These are phyloP conservation scores for Aplosporella prunicola DNA, from an alignment of 2,329 filamentous ascomycete genomes.

Conservation along the genomic window DNA sequence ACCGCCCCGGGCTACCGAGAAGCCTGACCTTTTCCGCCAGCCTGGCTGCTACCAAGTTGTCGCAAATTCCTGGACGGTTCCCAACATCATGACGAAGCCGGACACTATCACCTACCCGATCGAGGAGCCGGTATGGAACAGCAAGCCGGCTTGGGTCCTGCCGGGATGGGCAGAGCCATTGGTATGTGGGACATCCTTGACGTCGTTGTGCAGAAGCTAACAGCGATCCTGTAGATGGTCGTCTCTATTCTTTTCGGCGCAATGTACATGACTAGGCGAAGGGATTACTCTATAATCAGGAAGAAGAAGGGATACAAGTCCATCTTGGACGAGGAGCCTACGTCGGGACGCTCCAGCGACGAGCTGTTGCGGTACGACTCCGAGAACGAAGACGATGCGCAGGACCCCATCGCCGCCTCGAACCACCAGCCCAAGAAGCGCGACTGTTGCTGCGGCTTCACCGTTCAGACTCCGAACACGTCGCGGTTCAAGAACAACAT, in stretches of 20 bases:
- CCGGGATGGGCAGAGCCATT: constrained; percentile 34
- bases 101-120: constrained; percentile 12
- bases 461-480: constrained; percentile 48
- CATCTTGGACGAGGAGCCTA: constrained; percentile 24
- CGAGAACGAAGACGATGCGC: constrained; percentile 27
- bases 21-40: too few species aligned
- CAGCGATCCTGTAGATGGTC: constrained; percentile 35
- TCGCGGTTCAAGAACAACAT: constrained; percentile 51
- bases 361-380: constrained; percentile 29
- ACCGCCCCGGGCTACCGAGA: too few species aligned
- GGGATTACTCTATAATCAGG: constrained; percentile 34
- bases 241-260: constrained; percentile 41
- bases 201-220: not conserved
- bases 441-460: constrained; percentile 42
- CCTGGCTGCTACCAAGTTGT: too few species aligned
- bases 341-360: constrained; percentile 30
- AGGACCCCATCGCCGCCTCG: constrained; percentile 23
- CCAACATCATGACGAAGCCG: constrained; percentile 5
- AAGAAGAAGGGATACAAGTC: constrained; percentile 18
- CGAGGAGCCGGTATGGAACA: constrained; percentile 28
- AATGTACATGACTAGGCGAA: constrained; percentile 40
- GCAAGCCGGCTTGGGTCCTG: constrained; percentile 33
- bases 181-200: constrained; percentile 18
- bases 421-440: constrained; percentile 42
- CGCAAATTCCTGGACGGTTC: not conserved